Base-by-base conservation (phyloP, 2,329 filamentous ascomycete genomes). In the Trichophyton benhamiae region DNA sequence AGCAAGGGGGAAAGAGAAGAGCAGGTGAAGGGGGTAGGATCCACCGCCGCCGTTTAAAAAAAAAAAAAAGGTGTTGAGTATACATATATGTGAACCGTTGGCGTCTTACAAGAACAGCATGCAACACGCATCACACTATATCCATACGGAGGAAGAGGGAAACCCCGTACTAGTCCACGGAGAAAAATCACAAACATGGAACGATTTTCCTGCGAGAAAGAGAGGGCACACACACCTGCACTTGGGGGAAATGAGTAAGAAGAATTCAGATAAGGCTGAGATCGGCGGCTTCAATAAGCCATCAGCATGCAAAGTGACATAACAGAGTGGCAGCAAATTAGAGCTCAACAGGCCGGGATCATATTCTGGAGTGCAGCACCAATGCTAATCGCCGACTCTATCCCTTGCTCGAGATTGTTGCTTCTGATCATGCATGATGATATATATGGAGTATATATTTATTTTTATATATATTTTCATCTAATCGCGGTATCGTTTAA, bases 211-310 rank as follows among this genome's bases (percentile, higher is more conserved):
- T 25, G 20, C 22, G 46, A 30, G 25, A 22, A 55, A 30, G 6
- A 55, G 27, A 55, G 52, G 49, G 27, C 27, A 2, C 17, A 48
- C n/a, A 48, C 42, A 38, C 33, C 3, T 13, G 41, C 41, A 44
- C 22, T 11, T 33, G 49, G 33, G 52, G 25, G 25, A 17, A 11
- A 55, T 55, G 52, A 17, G 52, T 55, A 55, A 36, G 30, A 55
- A n/a, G 27, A 55, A 36, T 55, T 55, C 52, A 36, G 52, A 55
- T 55, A 55, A 55, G 30, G 52, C 52, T 55, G 52, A 33, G 52
- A 55, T 55, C 52, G 52, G 52, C 52, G 46, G 46, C 20, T 25
- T 25, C 46, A 27, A 52, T 22, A 52, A 52, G 46, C 46, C 46
- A 52, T 52, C 46, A 9, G 25, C 22, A 52, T 52, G 52, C 52